Conservation (phyloP, 2,329 filamentous ascomycete genomes). For the Venturia carpophila region DNA sequence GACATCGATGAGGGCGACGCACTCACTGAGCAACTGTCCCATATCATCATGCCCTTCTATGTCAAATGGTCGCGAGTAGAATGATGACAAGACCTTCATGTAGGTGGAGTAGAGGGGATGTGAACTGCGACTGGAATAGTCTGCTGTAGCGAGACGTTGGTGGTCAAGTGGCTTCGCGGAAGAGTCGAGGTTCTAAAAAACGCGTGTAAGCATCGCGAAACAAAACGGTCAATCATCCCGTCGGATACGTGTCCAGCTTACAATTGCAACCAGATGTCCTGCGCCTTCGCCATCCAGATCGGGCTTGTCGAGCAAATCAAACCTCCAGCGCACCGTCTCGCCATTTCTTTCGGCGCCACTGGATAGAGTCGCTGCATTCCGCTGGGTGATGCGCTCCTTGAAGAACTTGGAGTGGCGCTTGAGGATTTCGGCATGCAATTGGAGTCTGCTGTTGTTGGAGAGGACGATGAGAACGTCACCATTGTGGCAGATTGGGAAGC, state of each 20-base stretch:
- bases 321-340: conserved; percentile 28
- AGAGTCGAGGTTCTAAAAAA: conserved; percentile 6
- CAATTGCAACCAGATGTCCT: conserved; percentile 26
- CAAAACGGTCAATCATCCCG: conserved; percentile 26
- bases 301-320: conserved; percentile 28
- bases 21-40: conserved; percentile 33
- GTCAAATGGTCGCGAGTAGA: conserved; percentile 11
- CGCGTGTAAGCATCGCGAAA: conserved; percentile 19
- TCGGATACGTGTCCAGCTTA: conserved; percentile 24
- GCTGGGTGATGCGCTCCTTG: conserved; percentile 27
- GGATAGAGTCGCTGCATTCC: conserved; percentile 26
- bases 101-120: conserved; percentile 9
- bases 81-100: conserved; percentile 5
- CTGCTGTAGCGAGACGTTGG: conserved; percentile 3
- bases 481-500: conserved; percentile 20
- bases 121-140: conserved; percentile 8
- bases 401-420: conserved; percentile 27
- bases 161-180: neutral
- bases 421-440: conserved; percentile 31
- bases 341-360: conserved; percentile 24
- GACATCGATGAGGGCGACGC: conserved; percentile 36
- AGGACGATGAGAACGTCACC: conserved; percentile 31
- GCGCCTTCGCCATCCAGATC: conserved; percentile 21
- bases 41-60: conserved; percentile 22
- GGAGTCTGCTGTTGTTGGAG: conserved; percentile 26